Evolutionary conservation across 306 rosid genomes (phyloP).

Genomic region (Castanopsis chinensis): DNA sequence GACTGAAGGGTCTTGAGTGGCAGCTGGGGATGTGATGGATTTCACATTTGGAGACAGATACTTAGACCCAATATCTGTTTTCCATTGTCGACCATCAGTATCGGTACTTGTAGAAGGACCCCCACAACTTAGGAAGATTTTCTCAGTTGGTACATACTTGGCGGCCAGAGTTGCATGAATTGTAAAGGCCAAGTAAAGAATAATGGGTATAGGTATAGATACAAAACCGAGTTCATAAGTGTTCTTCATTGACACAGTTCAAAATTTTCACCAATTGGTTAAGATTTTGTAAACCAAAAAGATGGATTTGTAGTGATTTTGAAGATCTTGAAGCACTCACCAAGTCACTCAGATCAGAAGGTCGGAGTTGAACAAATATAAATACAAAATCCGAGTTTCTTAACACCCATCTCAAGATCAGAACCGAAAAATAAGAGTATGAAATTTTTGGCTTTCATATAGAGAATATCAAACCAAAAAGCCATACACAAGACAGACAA

Average conservation of each 20-base stretch:
- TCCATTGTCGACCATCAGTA: slow-evolving; percentile 60
- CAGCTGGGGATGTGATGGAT: slow-evolving; percentile 38
- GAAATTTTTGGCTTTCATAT: too few species aligned
- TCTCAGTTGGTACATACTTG: slow-evolving; percentile 59
- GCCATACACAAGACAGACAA: too few species aligned
- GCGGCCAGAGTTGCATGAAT: slow-evolving; percentile 36
- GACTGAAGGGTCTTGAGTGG: slow-evolving; percentile 66
- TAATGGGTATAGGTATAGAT: background rate
- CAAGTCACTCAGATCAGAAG: too few species aligned
- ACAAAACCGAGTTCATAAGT: slow-evolving; percentile 11
- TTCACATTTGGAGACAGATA: slow-evolving; percentile 30
- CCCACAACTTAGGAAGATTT: slow-evolving; percentile 69
- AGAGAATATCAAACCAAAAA: too few species aligned
- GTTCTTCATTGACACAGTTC: slow-evolving; percentile 30
- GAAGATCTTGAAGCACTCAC: background rate
- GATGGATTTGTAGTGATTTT: background rate
- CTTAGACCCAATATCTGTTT: slow-evolving; percentile 57
- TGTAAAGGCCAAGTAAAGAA: slow-evolving; percentile 36
- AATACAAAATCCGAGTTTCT: too few species aligned
- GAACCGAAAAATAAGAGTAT: too few species aligned
- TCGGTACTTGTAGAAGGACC: slow-evolving; percentile 34
- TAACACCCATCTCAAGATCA: too few species aligned
- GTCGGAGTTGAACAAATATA: too few species aligned
- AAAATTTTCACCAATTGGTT: background rate
- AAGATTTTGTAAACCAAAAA: too few species aligned